These are phyloP conservation scores for Fusarium abutilonis DNA, from an alignment of 2,329 filamentous ascomycete genomes.

Conservation along the genomic window DNA sequence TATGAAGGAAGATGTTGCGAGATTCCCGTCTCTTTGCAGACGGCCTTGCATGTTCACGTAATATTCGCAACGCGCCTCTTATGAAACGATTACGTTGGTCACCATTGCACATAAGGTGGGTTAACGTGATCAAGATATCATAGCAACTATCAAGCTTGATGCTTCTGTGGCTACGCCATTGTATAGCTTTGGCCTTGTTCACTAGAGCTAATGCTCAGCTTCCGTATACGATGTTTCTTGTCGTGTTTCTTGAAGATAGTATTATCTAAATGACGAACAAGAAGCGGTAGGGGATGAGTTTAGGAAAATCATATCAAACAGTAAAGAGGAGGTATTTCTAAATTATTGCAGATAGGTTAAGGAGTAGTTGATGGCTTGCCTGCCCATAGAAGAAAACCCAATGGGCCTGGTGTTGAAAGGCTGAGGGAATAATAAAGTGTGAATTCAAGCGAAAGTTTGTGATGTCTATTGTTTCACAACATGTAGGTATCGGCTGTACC, in stretches of 20 bases:
- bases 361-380: conserved; percentile 3
- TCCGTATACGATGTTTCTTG: conserved; percentile 28
- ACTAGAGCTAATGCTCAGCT: conserved; percentile 1
- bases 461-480: too few relatives aligned
- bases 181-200: conserved; percentile 8
- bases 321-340: conserved; percentile 19
- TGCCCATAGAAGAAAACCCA: not conserved
- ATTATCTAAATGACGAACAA: not conserved
- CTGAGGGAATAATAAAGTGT: conserved; percentile 24
- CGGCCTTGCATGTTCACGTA: conserved; percentile 24
- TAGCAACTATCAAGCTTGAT: conserved; percentile 2
- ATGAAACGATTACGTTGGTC: conserved; percentile 16
- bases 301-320: conserved; percentile 5
- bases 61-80: conserved; percentile 20
- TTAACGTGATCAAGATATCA: conserved; percentile 6
- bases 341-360: conserved; percentile 7
- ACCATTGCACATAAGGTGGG: conserved; percentile 40
- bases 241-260: conserved; percentile 12
- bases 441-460: not conserved
- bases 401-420: not conserved
- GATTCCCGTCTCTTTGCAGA: conserved; percentile 7
- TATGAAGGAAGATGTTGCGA: conserved; percentile 44
- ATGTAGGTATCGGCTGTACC: too few relatives aligned
- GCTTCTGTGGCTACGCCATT: conserved; percentile 1
- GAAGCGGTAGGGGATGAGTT: not conserved